phyloP scores from a whole-genome alignment of 257 asterid genomes.

The Plantago elongata region DNA sequence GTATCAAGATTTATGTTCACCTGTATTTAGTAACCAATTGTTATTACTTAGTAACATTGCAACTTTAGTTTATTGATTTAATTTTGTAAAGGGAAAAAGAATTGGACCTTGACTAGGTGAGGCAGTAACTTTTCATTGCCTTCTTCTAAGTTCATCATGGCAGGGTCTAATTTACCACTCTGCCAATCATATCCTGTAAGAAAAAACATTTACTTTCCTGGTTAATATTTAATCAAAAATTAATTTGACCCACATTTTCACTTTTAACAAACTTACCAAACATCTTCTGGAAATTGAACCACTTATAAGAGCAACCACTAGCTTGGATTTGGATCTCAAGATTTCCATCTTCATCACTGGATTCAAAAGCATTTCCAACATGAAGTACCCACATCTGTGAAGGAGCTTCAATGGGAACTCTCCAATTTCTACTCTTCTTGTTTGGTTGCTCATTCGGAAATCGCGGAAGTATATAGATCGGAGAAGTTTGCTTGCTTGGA shows the following conservation, averaged over 20 bases:
- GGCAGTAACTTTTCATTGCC: constrained; percentile 73
- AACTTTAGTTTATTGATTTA: not conserved
- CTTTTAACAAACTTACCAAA: constrained; percentile 45
- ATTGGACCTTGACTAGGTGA: constrained; percentile 63
- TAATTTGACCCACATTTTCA: no score
- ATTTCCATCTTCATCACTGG: constrained; percentile 38
- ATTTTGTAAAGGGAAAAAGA: not conserved
- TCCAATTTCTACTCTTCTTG: constrained; percentile 59
- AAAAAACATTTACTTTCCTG: not conserved
- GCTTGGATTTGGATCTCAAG: constrained; percentile 69
- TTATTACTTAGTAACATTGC: not conserved
- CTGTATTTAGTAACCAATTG: constrained; percentile 32
- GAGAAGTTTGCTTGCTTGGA: constrained; percentile 85
- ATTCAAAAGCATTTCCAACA: constrained; percentile 82
- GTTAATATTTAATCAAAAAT: not conserved
- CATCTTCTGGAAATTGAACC: constrained; percentile 99
- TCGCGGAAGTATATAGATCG: constrained; percentile 82
- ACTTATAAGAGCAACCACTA: constrained; percentile 75
- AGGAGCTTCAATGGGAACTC: constrained; percentile 85
- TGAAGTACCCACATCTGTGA: constrained; percentile 90
- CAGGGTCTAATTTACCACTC: constrained; percentile 82
- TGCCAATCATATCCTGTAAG: constrained; percentile 88
- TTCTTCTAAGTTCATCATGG: constrained; percentile 65
- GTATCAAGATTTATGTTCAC: constrained; percentile 53
- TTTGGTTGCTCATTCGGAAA: constrained; percentile 23